Conservation (phyloP, 192 early-diverging fungal genomes). For the Coemansia sp. region DNA sequence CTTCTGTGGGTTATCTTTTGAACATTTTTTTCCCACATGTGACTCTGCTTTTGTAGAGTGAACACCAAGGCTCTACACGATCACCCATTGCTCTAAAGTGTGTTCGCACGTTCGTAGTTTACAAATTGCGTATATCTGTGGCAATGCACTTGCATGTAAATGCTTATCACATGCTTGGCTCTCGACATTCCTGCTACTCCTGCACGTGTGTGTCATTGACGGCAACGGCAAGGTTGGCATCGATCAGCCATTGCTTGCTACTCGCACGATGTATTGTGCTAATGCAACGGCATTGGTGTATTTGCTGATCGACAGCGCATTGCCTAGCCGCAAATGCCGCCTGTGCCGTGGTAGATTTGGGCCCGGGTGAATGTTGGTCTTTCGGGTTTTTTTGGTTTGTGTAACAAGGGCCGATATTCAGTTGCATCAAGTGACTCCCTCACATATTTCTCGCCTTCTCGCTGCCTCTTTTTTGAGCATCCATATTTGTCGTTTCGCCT, state of each 20-base stretch:
- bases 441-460: neutral
- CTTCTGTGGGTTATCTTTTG: neutral
- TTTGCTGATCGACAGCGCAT: neutral
- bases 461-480: too few species aligned
- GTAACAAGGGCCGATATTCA: neutral
- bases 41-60: neutral
- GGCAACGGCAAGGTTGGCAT: neutral
- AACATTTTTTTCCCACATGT: neutral
- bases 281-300: neutral
- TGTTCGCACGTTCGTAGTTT: neutral
- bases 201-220: neutral
- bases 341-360: neutral
- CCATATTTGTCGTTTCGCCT: too few species aligned
- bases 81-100: neutral
- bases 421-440: neutral
- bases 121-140: neutral
- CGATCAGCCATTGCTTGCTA: neutral
- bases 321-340: neutral
- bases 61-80: neutral
- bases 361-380: too few species aligned
- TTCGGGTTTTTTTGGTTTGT: neutral
- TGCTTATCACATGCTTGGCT: neutral
- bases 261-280: neutral
- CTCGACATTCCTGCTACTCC: neutral
- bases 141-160: neutral